Base-by-base conservation (phyloP, 2,329 filamentous ascomycete genomes). In the Calycina herbarum region DNA sequence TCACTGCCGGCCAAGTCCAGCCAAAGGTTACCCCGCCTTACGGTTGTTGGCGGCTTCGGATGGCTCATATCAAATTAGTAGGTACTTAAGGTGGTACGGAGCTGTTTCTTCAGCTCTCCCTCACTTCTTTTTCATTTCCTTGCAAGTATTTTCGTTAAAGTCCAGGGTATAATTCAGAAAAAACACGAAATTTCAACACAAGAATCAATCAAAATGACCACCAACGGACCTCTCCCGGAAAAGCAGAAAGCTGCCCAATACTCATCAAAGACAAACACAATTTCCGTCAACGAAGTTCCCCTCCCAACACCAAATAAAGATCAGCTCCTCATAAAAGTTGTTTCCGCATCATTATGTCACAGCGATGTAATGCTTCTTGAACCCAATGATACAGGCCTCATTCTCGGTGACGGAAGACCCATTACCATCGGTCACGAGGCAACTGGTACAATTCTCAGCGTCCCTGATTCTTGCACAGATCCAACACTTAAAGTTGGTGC, bases 241-340 rank as follows among this genome's bases (percentile, higher is more conserved):
- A 64, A n/a, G 10, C 42, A 56, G 13, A 64, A 57, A 24, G 63
- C 63, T 7, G 63, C 58, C 6, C 63, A 64, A 33, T 64, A 64
- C 35, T 51, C 24, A 13, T 29, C 51, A 15, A 61, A 57, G 29
- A 64, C 58, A 10, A 64, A 64, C 38, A 31, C 58, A 8, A 31
- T 64, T n/a, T 45, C 58, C 20, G 45, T 64, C 45, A 64, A 76
- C 56, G 76, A 78, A 54, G 73, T 83, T 29, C 77, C 79, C 7
- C 76, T 82, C 40, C 81, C 82, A 3, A 72, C 72, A 42, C 79
- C 81, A 5, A 74, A 74, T 40, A 75, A 75, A 33, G 78, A 81
- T 67, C 75, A 82, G 68, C 59, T 79, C 31, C 73, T 79, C 24
- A 74, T 79, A 35, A 77, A 78, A 59, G 75, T 79, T 17, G 69